These are phyloP conservation scores for Colletotrichum plurivorum DNA, from an alignment of 2,329 filamentous ascomycete genomes.

Conservation along the genomic window DNA sequence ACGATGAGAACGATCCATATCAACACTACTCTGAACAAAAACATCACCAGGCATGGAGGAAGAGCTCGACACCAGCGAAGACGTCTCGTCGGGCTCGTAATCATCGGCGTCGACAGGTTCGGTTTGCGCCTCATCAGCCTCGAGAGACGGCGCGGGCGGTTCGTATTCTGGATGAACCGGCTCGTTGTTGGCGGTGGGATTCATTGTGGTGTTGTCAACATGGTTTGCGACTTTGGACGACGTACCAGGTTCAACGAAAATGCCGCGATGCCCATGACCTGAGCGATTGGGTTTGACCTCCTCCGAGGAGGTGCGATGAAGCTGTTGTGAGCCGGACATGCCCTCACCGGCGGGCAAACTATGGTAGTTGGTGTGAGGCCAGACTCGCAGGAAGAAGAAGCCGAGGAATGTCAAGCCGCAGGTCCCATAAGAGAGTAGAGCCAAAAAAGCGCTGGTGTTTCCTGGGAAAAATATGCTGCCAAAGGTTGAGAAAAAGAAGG, in stretches of 20 bases:
- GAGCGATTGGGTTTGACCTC: conserved; percentile 56
- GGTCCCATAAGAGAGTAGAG: conserved; percentile 85
- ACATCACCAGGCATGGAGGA: conserved; percentile 66
- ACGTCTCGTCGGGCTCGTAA: conserved; percentile 77
- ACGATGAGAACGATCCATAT: conserved; percentile 81
- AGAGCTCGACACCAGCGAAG: conserved; percentile 81
- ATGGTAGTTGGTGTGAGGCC: conserved; percentile 74
- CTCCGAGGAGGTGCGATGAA: conserved; percentile 58
- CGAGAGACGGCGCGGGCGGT: conserved; percentile 32
- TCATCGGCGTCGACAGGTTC: conserved; percentile 46
- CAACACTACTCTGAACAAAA: conserved; percentile 72
- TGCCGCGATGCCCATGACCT: conserved; percentile 54
- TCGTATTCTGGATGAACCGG: conserved; percentile 19
- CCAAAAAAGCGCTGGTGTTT: conserved; percentile 84
- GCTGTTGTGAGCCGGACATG: conserved; percentile 48
- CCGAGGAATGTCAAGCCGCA: conserved; percentile 80
- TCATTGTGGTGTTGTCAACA: not conserved
- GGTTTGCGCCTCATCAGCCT: conserved; percentile 44
- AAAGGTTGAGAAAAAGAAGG: conserved; percentile 93
- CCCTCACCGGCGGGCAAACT: conserved; percentile 60
- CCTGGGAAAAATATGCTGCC: conserved; percentile 85
- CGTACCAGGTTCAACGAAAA: conserved; percentile 76
- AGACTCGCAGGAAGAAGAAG: conserved; percentile 87
- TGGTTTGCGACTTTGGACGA: conserved; percentile 50
- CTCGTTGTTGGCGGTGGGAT: conserved; percentile 47